Evolutionary conservation across 257 asterid genomes (phyloP), one percentile per base, ranked within the genome.

Genomic region (Nicotiana undulata): DNA sequence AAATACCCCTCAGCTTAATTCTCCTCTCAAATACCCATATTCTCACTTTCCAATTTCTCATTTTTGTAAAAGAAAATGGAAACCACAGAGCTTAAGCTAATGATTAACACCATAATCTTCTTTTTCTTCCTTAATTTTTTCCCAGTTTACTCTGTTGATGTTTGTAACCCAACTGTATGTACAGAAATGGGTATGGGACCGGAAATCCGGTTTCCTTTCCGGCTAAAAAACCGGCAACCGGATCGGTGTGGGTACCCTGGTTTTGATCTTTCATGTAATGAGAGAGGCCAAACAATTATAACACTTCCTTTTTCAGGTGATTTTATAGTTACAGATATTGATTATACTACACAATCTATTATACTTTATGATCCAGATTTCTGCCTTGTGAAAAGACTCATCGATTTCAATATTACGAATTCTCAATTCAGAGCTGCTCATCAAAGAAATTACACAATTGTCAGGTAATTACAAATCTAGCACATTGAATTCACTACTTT

Each of bases 131-230:
- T 63, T 74, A 63, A 32, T 8, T 18, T 84, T 29, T 22, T 32
- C 10, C 82, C 77, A 61, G 76, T 80, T 58, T 67, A 22, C 9
- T 78, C 87, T 5, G 86, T 84, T 67, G 63, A 83, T 22, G 65
- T 80, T 12, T 93, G 98, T 74, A 75, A 52, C 29, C 88, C 98
- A 37, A 81, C 80, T 4, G 85, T 10, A 3, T 74, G 79, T 20
- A 49, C 79, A 24, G 79, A 74, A 7, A 49, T 74, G 17, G 17
- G 52, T 16, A 10, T 34, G 46, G 92, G 89, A 1, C 98, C 95
- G 18, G 29, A 6, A 13, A 75, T 95, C 89, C 92, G 91, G 29
- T 93, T 90, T 81, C 98, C 98, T 13, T 95, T 95, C 92, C 80
- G 94, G 72, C 31, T 91, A 8, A 66, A 3, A 2, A 68, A 26